Base-by-base conservation (phyloP, 805 yeast species). In the Candida anglica region DNA sequence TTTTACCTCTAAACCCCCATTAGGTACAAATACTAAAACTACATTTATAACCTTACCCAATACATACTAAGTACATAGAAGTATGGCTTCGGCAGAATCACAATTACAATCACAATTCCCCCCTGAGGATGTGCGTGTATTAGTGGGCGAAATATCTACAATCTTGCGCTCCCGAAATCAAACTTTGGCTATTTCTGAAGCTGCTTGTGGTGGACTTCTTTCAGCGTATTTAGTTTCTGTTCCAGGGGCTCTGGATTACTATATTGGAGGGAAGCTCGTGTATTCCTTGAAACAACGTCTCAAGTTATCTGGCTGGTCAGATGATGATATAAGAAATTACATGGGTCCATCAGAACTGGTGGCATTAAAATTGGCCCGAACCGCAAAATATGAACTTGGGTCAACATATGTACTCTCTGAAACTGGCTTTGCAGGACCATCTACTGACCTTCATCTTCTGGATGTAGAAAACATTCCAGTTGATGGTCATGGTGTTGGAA, bases 381-480 rank as follows among this genome's bases (percentile, higher is more conserved):
- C 84, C 43, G 66, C 88, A 36, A 71, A 81, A 49, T 75, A 86
- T 40, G 95, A 86, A 52, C 69, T 86, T 43, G 95, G 95, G 0
- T 79, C 88, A 3, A 83, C 89, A 0, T 86, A 79, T 57, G 87
- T 86, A 3, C 65, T 86, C 14, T 80, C 89, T 1, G 96, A 86
- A 55, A 81, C 93, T 1, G 96, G 95, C 1, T 81, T 83, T 66
- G 95, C 96, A 0, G 95, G 95, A 1, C 93, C 94, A 2, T 63
- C 66, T 6, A 60, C 56, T 27, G 69, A 64, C 40, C 53, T 57
- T 52, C 78, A 54, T 47, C 58, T 68, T 33, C 50, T 42, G 17
- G 53, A 58, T 15, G 44, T 42, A 19, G 48, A 41, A 27, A 40
- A 37, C 3, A 39, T 15, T 15, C 10, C 26, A 15, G 27, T 24